phyloP scores from a whole-genome alignment of 1,284 basidiomycete genomes.

The Trametes versicolor region DNA sequence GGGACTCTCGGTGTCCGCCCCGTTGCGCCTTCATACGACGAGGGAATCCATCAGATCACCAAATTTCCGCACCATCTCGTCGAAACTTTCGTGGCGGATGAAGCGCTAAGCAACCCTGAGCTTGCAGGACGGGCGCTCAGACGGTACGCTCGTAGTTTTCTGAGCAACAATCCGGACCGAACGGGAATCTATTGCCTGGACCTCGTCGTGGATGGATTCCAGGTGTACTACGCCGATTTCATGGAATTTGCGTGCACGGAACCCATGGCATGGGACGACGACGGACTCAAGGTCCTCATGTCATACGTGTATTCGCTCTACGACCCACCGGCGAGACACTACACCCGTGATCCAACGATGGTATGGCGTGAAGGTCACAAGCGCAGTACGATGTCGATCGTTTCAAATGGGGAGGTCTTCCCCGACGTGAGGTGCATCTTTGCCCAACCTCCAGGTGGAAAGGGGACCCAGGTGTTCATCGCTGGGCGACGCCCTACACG shows the following conservation, averaged over 20 bases:
- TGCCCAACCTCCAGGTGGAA: not conserved
- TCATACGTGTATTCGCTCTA: conserved; percentile 21
- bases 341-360: conserved; percentile 10
- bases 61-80: not conserved
- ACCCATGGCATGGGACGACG: not conserved
- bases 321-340: conserved; percentile 1
- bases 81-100: not conserved
- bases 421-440: not conserved
- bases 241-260: not conserved
- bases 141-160: not conserved
- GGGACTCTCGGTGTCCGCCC: not conserved
- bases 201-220: not conserved
- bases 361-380: not conserved
- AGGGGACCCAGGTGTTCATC: conserved; percentile 6
- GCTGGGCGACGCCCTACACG: not conserved
- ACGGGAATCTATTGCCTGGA: not conserved
- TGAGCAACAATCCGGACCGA: not conserved
- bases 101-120: not conserved
- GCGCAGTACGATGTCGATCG: not conserved
- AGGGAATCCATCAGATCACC: not conserved
- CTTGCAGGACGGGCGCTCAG: not conserved
- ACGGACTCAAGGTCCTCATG: not conserved
- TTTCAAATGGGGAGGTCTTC: not conserved
- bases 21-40: not conserved
- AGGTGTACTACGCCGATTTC: conserved; percentile 1